Conservation (phyloP, 768 basidiomycete species). For the Boletus pseudo-olivaceus region DNA sequence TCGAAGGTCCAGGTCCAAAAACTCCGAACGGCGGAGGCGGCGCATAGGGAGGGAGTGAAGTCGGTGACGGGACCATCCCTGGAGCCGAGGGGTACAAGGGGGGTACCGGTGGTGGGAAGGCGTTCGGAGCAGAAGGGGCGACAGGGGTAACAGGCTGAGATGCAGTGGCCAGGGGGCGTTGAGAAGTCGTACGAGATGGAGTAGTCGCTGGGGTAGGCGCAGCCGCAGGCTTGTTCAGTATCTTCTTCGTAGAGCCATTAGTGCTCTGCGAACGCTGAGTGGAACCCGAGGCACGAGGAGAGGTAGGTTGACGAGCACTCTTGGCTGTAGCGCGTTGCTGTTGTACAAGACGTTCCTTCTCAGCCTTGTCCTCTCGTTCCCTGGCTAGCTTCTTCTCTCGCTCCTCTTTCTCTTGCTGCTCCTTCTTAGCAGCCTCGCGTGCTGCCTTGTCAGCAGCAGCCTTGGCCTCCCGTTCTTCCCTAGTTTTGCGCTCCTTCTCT, state of each 20-base stretch:
- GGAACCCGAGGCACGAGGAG: slow-evolving; percentile 50
- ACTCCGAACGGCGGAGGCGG: slow-evolving; percentile 49
- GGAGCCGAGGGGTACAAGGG: slow-evolving; percentile 47
- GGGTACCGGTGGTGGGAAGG: slow-evolving; percentile 43
- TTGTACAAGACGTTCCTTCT: slow-evolving; percentile 43
- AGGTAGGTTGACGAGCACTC: slow-evolving; percentile 46
- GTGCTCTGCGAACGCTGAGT: slow-evolving; percentile 45
- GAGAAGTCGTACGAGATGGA: slow-evolving; percentile 36
- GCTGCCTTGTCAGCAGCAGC: slow-evolving; percentile 46
- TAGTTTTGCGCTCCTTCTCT: slow-evolving; percentile 59
- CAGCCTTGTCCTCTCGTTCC: slow-evolving; percentile 59
- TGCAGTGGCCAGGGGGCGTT: slow-evolving; percentile 32
- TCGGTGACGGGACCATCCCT: slow-evolving; percentile 42
- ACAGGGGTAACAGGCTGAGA: slow-evolving; percentile 49
- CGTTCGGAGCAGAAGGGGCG: slow-evolving; percentile 24
- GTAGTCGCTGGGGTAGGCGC: slow-evolving; percentile 31
- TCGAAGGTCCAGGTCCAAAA: slow-evolving; percentile 44
- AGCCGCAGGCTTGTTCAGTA: slow-evolving; percentile 45
- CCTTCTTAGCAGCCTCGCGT: slow-evolving; percentile 36
- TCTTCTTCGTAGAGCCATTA: slow-evolving; percentile 59
- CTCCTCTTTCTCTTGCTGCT: slow-evolving; percentile 59
- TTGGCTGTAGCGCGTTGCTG: slow-evolving; percentile 51
- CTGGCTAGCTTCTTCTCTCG: slow-evolving; percentile 63
- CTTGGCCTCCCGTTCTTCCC: slow-evolving; percentile 63
- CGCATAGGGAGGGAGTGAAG: slow-evolving; percentile 52